These are phyloP conservation scores for Eimeria acervulina DNA, from an alignment of 169 alveolate genomes.

Conservation along the genomic window DNA sequence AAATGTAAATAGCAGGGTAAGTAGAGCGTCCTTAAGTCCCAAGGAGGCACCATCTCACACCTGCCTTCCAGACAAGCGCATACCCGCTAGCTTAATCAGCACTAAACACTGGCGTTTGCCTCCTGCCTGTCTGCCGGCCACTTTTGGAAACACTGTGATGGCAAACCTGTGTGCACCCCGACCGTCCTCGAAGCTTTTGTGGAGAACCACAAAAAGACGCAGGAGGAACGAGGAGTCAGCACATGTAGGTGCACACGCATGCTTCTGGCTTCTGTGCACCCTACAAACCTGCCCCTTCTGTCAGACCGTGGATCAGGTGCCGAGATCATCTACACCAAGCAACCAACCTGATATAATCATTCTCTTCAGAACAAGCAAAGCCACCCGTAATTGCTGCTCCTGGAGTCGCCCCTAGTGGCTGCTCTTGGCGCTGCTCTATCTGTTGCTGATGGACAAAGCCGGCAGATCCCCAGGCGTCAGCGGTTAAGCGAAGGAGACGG, in stretches of 20 bases:
- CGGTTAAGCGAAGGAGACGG: conserved; percentile 64
- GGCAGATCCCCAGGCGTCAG: background rate
- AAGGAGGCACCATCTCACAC: background rate
- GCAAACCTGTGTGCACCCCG: background rate
- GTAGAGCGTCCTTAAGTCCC: background rate
- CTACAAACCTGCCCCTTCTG: background rate
- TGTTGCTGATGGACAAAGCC: background rate
- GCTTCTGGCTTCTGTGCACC: background rate
- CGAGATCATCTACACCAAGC: background rate
- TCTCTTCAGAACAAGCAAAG: background rate
- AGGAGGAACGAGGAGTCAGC: background rate
- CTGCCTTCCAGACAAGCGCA: conserved; percentile 25
- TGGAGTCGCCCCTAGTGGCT: background rate
- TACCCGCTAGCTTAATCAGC: background rate
- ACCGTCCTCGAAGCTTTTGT: background rate
- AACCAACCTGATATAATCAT: background rate
- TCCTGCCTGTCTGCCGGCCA: background rate
- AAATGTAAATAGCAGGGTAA: background rate
- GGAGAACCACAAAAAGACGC: background rate
- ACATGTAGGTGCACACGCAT: background rate
- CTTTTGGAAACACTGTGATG: background rate
- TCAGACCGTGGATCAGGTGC: background rate
- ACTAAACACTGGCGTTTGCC: background rate
- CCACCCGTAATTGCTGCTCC: background rate
- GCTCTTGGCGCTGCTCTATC: conserved; percentile 14